A percentile compares a stretch with the other conserved stretches of the same genome.
Evolutionary conservation across 1,284 basidiomycete genomes (phyloP).

Genomic region (Ganoderma multipileum): DNA sequence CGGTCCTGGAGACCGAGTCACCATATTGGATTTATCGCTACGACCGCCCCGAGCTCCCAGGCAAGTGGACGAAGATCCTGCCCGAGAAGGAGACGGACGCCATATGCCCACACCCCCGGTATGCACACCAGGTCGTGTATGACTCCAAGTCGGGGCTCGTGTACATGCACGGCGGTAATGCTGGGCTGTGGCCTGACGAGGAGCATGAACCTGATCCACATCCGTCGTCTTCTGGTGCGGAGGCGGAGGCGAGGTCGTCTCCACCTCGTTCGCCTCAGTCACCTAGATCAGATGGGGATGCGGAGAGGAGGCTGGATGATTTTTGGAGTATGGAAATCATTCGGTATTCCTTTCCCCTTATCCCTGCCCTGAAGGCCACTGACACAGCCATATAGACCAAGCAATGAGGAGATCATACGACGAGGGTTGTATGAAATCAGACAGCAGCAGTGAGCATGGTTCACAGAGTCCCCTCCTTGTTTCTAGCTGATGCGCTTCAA

Average conservation of each 20-base stretch:
- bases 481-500: not conserved
- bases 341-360: slow-evolving; percentile 49
- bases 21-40: slow-evolving; percentile 74
- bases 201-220: slow-evolving; percentile 18
- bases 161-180: slow-evolving; percentile 79
- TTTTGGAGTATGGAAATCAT: slow-evolving; percentile 77
- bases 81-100: slow-evolving; percentile 36
- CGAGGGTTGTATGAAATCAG: slow-evolving; percentile 66
- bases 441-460: slow-evolving; percentile 65
- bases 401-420: slow-evolving; percentile 64
- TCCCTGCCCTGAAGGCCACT: not conserved
- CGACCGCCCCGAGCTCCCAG: slow-evolving; percentile 52
- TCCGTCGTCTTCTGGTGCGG: not conserved
- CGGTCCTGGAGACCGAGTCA: slow-evolving; percentile 53
- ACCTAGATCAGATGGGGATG: slow-evolving; percentile 27
- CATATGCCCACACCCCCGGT: slow-evolving; percentile 50
- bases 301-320: slow-evolving; percentile 67
- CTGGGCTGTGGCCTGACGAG: slow-evolving; percentile 44
- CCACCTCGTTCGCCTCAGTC: not conserved
- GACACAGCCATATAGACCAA: slow-evolving; percentile 49
- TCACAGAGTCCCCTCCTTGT: not conserved
- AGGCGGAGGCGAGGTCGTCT: slow-evolving; percentile 24
- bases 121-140: slow-evolving; percentile 81
- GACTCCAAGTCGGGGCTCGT: slow-evolving; percentile 59
- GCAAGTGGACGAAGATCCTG: slow-evolving; percentile 67